Conservation (phyloP, 1,139 yeast genomes). For the Geotrichum restrictum region DNA sequence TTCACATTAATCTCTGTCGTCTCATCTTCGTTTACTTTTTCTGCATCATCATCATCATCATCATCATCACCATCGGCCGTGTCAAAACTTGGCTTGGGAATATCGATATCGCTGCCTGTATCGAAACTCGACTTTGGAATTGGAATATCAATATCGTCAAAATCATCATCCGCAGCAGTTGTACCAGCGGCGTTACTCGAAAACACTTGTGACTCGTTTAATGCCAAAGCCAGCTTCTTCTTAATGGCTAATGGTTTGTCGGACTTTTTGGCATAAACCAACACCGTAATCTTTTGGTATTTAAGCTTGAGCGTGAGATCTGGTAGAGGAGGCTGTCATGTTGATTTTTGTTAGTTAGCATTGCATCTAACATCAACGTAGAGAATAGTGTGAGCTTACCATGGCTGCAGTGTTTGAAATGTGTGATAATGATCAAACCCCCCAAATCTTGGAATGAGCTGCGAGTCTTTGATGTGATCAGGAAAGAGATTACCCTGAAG, state of each 20-base stretch:
- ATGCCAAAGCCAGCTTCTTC: constrained; percentile 3
- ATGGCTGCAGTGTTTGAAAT: no score
- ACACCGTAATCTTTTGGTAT: constrained; percentile 10
- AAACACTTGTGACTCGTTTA: constrained; percentile 14
- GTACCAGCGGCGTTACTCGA: not conserved
- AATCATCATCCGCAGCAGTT: constrained; percentile 2
- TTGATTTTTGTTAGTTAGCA: not conserved
- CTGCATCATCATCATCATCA: not conserved
- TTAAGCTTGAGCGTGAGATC: constrained; percentile 14
- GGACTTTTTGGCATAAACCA: constrained; percentile 13
- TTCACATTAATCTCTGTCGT: not conserved
- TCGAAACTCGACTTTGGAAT: constrained; percentile 11
- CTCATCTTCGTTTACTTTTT: not conserved
- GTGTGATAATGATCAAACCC: no score
- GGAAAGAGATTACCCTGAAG: no score
- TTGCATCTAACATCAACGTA: no score
- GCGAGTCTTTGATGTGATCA: no score
- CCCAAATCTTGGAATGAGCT: no score
- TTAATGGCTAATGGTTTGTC: constrained; percentile 7
- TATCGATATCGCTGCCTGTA: constrained; percentile 4
- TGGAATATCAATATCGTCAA: constrained; percentile 10
- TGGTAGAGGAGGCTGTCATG: not conserved
- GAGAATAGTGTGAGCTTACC: no score
- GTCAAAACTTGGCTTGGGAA: constrained; percentile 10
- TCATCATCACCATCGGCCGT: not conserved